Evolutionary conservation across 768 basidiomycete species (phyloP).

Genomic region (Boletus eberwhitei): DNA sequence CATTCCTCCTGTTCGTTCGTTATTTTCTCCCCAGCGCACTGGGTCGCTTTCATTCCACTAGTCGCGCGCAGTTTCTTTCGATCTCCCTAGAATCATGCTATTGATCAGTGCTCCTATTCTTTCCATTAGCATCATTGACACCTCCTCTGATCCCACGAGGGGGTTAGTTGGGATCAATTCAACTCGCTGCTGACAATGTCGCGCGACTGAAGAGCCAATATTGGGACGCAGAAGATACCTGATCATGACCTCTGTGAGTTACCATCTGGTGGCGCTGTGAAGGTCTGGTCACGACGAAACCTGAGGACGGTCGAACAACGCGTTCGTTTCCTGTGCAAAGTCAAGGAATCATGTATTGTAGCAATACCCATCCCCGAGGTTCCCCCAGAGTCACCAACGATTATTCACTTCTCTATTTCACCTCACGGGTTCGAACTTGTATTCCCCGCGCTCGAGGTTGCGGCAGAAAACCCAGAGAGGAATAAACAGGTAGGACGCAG

Average conservation of each 20-base stretch:
- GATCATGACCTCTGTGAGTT: conserved; percentile 61
- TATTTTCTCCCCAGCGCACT: conserved; percentile 45
- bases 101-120: conserved; percentile 48
- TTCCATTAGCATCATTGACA: conserved; percentile 68
- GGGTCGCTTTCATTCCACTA: conserved; percentile 41
- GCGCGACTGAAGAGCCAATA: conserved; percentile 48
- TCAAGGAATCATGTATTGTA: conserved; percentile 62
- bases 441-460: conserved; percentile 52
- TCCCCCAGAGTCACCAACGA: conserved; percentile 65
- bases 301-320: conserved; percentile 61
- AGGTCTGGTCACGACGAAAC: neutral
- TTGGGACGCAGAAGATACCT: conserved; percentile 44
- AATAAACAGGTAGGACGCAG: no score
- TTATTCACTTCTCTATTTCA: conserved; percentile 67
- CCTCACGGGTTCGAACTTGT: conserved; percentile 67
- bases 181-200: conserved; percentile 60
- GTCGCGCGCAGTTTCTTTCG: neutral
- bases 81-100: conserved; percentile 38
- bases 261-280: conserved; percentile 36
- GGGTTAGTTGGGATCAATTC: conserved; percentile 62
- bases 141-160: conserved; percentile 57
- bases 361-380: conserved; percentile 58
- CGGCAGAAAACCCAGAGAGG: conserved; percentile 21
- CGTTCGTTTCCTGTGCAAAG: conserved; percentile 70
- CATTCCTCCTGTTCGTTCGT: conserved; percentile 19